Percentiles rank a stretch among this genome's conserved stretches.
These are phyloP conservation scores for Lepidium didymum DNA, from an alignment of 345 rosid genomes.

Conservation along the genomic window DNA sequence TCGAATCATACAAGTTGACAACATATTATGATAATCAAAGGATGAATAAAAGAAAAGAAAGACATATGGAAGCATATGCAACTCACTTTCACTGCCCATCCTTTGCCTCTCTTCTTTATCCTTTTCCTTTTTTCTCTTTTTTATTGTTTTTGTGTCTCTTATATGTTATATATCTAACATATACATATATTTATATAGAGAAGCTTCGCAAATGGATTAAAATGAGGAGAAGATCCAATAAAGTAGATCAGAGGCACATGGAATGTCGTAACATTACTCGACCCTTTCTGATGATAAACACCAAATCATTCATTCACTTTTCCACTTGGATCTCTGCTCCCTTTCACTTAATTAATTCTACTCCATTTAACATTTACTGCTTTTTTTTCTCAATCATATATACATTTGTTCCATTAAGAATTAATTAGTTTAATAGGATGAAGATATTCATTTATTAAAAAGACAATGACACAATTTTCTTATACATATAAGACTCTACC, in stretches of 20 bases:
- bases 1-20: not conserved
- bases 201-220: not conserved
- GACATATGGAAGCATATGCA: conserved; percentile 8
- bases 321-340: conserved; percentile 1
- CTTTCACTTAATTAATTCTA: not conserved
- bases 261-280: conserved; percentile 21
- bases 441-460: not conserved
- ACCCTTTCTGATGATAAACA: not conserved
- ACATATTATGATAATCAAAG: too few species aligned
- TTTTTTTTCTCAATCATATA: not conserved
- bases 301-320: conserved; percentile 7
- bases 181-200: not conserved
- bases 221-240: conserved; percentile 20
- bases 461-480: not conserved
- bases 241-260: conserved; percentile 25
- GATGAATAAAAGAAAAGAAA: too few species aligned
- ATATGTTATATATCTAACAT: too few species aligned
- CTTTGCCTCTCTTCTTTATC: not conserved
- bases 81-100: conserved; percentile 25
- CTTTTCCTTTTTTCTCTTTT: not conserved
- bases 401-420: not conserved
- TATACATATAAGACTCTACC: conserved; percentile 1
- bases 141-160: not conserved
- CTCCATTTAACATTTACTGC: not conserved
- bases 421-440: not conserved